phyloP scores from a whole-genome alignment of 2,329 filamentous ascomycete species.

The Neospermospora avenae region DNA sequence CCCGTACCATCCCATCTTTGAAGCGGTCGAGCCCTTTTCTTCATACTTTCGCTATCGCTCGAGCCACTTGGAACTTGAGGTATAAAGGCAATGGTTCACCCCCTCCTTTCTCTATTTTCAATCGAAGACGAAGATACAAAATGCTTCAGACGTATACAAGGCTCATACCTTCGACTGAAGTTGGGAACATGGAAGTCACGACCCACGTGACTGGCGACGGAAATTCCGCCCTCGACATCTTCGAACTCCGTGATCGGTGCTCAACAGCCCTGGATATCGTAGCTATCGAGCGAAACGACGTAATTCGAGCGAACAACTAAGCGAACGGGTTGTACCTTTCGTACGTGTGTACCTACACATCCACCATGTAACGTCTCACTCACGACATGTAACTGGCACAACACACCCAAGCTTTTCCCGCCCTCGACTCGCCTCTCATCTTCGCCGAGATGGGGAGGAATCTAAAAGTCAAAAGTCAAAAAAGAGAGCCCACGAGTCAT shows the following conservation, averaged over 20 bases:
- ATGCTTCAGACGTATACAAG: too few species aligned
- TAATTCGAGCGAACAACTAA: not conserved
- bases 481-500: not conserved
- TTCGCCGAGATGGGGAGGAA: too few species aligned
- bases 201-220: not conserved
- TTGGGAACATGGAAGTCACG: not conserved
- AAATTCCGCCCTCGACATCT: not conserved
- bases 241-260: not conserved
- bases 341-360: not conserved
- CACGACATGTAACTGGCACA: not conserved
- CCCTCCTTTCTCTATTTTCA: too few species aligned
- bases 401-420: not conserved
- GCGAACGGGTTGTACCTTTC: not conserved
- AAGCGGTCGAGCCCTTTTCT: not conserved
- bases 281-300: not conserved
- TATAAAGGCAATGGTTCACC: not conserved
- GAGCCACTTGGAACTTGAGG: not conserved
- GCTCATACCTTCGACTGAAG: too few species aligned
- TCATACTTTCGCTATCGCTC: not conserved
- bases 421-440: too few species aligned
- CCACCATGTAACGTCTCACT: not conserved
- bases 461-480: not conserved
- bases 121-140: too few species aligned
- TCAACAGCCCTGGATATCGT: not conserved
- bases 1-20: conserved; percentile 2